A percentile compares a stretch with the other conserved stretches of the same genome.
These are phyloP conservation scores for Fagus crenata DNA, from an alignment of 306 rosid genomes.

Conservation along the genomic window DNA sequence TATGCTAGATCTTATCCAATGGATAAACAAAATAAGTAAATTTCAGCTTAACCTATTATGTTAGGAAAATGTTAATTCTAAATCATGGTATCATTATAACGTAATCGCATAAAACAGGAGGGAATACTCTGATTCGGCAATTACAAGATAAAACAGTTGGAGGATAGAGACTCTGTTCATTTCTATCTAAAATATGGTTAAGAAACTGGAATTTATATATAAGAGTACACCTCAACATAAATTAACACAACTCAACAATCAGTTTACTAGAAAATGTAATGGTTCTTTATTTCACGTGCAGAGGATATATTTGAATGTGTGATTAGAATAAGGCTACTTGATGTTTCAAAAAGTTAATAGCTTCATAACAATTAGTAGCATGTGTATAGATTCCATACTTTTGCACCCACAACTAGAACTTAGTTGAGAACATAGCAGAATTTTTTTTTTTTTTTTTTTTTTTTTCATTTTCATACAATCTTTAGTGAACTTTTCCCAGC, in stretches of 20 bases:
- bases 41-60: constrained; percentile 7
- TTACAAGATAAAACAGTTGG: no score
- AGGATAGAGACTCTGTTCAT: no score
- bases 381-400: neutral
- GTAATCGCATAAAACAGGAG: neutral
- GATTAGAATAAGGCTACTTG: neutral
- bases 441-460: neutral
- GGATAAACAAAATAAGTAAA: neutral
- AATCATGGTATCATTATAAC: neutral
- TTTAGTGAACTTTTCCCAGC: constrained; percentile 8
- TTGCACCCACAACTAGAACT: neutral
- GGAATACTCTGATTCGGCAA: no score
- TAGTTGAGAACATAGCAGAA: constrained; percentile 18
- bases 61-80: neutral
- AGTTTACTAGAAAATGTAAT: neutral
- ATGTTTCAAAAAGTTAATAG: neutral
- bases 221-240: neutral
- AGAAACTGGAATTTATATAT: neutral
- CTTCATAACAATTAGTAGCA: neutral
- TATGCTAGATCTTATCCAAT: neutral
- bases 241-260: neutral
- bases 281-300: neutral
- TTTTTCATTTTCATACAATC: neutral
- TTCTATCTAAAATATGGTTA: no score
- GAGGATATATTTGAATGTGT: neutral